Evolutionary conservation across 352 stramenopile species (phyloP).

Genomic region (Globisporangium barbulae): DNA sequence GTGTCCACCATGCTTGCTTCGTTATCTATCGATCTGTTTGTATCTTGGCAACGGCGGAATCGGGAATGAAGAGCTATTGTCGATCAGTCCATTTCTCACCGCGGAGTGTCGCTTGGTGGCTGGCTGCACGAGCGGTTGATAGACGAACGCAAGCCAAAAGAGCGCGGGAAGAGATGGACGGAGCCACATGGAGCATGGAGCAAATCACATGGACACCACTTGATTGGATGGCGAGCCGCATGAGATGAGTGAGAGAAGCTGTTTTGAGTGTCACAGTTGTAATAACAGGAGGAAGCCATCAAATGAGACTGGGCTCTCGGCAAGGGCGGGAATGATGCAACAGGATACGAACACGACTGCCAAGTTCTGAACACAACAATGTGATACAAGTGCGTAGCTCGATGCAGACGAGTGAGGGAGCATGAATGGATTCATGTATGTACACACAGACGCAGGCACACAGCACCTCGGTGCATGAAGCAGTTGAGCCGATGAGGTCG

Average conservation of each 20-base stretch:
- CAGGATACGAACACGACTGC: not conserved
- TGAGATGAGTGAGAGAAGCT: not conserved
- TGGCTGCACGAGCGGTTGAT: not conserved
- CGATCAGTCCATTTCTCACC: not conserved
- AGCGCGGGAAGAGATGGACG: not conserved
- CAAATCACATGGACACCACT: not conserved
- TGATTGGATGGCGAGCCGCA: not conserved
- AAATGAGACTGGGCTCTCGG: not conserved
- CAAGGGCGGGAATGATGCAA: not conserved
- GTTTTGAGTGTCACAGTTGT: not conserved
- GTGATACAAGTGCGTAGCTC: not conserved
- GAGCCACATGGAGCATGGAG: not conserved
- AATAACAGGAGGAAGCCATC: not conserved
- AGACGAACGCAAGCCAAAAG: not conserved
- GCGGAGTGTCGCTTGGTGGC: constrained; percentile 1
- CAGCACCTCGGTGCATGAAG: too few relatives aligned
- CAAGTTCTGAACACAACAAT: not conserved
- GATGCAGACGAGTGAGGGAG: not conserved
- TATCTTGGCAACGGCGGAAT: not conserved
- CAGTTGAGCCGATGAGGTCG: too few relatives aligned
- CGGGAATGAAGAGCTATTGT: not conserved
- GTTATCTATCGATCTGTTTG: not conserved
- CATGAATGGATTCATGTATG: not conserved
- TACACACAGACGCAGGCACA: not conserved
- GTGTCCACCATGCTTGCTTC: constrained; percentile 6